Percentiles rank a stretch among this genome's conserved stretches.
Conservation (phyloP, 176 grass and related monocot species). For the Triticum urartu region DNA sequence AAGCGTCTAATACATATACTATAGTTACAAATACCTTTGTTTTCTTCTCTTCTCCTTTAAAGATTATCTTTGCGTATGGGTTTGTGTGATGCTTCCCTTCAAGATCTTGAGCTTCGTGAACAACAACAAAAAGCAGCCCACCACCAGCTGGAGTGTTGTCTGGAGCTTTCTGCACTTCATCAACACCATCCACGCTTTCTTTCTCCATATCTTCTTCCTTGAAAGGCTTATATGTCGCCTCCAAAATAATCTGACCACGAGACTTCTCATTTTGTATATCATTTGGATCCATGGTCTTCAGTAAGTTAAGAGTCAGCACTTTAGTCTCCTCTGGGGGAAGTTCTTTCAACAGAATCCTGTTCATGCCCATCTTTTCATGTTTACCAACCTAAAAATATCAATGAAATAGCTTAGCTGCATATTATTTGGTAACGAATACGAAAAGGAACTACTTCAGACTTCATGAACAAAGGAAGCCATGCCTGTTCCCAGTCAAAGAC, state of each 20-base stretch:
- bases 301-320: conserved; percentile 66
- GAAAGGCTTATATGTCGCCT: conserved; percentile 77
- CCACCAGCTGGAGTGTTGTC: conserved; percentile 72
- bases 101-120: conserved; percentile 89
- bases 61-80: conserved; percentile 77
- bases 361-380: conserved; percentile 88
- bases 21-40: conserved; percentile 63
- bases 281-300: conserved; percentile 69
- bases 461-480: conserved; percentile 30
- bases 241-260: conserved; percentile 67
- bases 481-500: conserved; percentile 94
- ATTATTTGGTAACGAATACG: background rate
- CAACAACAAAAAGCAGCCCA: conserved; percentile 70
- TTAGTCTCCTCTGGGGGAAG: conserved; percentile 64
- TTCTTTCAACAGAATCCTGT: conserved; percentile 60
- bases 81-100: conserved; percentile 95
- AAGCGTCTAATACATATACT: background rate
- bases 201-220: conserved; percentile 73
- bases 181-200: conserved; percentile 29
- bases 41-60: conserved; percentile 82
- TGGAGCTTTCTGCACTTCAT: conserved; percentile 56
- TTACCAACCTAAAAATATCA: conserved; percentile 66
- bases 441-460: conserved; percentile 18
- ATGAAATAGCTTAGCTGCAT: background rate
- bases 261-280: conserved; percentile 78